Evolutionary conservation across 2,329 filamentous ascomycete genomes (phyloP).

Genomic region (Nemania abortiva): DNA sequence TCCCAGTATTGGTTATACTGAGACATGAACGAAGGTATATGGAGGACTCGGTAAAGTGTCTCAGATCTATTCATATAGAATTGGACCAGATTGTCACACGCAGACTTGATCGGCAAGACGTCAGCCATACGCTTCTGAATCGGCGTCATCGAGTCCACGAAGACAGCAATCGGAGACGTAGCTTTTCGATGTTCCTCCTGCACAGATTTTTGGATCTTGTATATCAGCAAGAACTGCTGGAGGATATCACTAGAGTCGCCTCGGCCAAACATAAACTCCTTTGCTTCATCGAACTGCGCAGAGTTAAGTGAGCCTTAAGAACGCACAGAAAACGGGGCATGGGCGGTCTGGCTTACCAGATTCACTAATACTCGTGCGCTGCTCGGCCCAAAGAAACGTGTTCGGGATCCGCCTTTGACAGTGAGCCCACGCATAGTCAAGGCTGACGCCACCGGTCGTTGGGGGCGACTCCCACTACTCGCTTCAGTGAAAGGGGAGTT

Average conservation of each 20-base stretch:
- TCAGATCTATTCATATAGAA: slow-evolving; percentile 65
- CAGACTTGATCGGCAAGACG: slow-evolving; percentile 63
- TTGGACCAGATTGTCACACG: slow-evolving; percentile 64
- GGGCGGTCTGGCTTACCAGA: slow-evolving; percentile 55
- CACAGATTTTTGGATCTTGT: slow-evolving; percentile 61
- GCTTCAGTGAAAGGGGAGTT: slow-evolving; percentile 50
- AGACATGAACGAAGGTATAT: slow-evolving; percentile 63
- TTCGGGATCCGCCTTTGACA: slow-evolving; percentile 62
- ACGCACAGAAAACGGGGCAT: not conserved
- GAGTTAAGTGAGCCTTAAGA: slow-evolving; percentile 24
- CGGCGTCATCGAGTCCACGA: slow-evolving; percentile 69
- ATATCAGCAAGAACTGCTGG: slow-evolving; percentile 60
- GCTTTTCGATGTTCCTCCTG: slow-evolving; percentile 62
- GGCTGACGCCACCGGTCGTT: slow-evolving; percentile 53
- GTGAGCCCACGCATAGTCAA: slow-evolving; percentile 63
- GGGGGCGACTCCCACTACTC: slow-evolving; percentile 42
- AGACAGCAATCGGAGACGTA: slow-evolving; percentile 65
- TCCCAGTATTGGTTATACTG: slow-evolving; percentile 67
- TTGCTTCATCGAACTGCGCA: slow-evolving; percentile 65
- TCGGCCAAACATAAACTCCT: slow-evolving; percentile 61
- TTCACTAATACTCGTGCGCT: slow-evolving; percentile 66
- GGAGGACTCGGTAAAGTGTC: slow-evolving; percentile 65
- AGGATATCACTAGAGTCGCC: slow-evolving; percentile 56
- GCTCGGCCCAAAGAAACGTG: slow-evolving; percentile 66
- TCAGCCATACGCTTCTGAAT: slow-evolving; percentile 69